These are phyloP conservation scores for Pneumocystis murina DNA, from an alignment of 1,139 yeast species.

Conservation along the genomic window DNA sequence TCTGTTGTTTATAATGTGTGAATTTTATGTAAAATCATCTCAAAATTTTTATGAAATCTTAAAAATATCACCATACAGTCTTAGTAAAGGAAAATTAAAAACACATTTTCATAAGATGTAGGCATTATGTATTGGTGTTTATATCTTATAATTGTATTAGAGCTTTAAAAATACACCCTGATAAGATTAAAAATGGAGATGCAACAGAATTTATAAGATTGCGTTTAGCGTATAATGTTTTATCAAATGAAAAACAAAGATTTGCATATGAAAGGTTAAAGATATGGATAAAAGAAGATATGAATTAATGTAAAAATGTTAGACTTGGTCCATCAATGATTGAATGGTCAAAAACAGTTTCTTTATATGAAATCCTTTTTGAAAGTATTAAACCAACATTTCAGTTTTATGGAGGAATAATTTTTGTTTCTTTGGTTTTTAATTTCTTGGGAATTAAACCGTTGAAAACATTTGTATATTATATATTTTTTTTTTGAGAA, in stretches of 20 bases:
- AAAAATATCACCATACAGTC: conserved; percentile 10
- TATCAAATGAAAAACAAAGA: conserved; percentile 18
- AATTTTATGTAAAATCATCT: not conserved
- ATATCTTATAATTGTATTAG: not conserved
- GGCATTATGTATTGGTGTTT: not conserved
- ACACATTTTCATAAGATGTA: conserved; percentile 19
- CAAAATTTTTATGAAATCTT: conserved; percentile 14
- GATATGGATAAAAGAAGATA: not conserved
- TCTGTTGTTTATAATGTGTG: not conserved
- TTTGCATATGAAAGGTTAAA: conserved; percentile 24
- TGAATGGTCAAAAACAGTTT: conserved; percentile 10
- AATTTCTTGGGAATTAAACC: conserved; percentile 16
- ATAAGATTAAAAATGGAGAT: conserved; percentile 18
- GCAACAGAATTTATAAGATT: conserved; percentile 18
- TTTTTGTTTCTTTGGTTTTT: conserved; percentile 15
- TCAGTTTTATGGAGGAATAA: conserved; percentile 16
- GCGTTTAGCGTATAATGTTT: conserved; percentile 21
- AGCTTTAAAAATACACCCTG: conserved; percentile 23
- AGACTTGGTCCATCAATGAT: conserved; percentile 15
- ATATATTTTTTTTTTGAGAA: not conserved
- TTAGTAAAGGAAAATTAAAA: conserved; percentile 14
- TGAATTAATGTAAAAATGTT: not conserved
- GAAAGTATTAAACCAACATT: conserved; percentile 13
- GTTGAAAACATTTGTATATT: not conserved
- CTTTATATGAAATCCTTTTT: conserved; percentile 8